Evolutionary conservation across 257 asterid species (phyloP), one percentile per base, ranked within the genome.

Genomic region (Przewalskia tangutica): DNA sequence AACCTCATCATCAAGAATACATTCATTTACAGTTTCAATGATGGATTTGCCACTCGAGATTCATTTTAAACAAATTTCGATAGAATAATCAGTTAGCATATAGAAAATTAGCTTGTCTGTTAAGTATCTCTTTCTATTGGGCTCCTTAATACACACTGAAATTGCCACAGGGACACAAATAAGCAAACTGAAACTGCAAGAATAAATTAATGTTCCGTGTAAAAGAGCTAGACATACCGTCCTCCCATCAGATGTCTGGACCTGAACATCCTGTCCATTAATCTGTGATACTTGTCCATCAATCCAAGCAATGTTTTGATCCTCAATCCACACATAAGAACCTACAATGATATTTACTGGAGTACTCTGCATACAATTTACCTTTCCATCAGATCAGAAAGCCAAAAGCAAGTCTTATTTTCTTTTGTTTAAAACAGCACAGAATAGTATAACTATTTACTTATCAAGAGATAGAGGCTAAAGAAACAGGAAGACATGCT

Each of bases 311-410:
- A 48, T 11, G 7, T 51, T 14, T 64, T 20, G 46, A 48, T 65
- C 77, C 78, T 81, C 83, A 64, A 81, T 9, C 83, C 83, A 81
- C 44, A 81, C 77, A 54, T 65, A 78, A 50, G 83, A 64, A 5
- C 83, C 83, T 14, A 64, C 83, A 46, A 81, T 81, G 44, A 81
- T 81, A 51, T 81, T 81, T n/a, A 81, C 83, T 20, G 83, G 77
- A 17, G 83, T 80, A 12, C 77, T 27, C 77, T 81, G 83, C 83
- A 81, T 51, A 40, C 8, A 58, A 40, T 58, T 60, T 60, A 48
- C 55, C n/a, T 23, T 79, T 59, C 56, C 40, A 63, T 79, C 75
- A 59, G 75, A 79, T 59, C 20, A 59, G 44, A 65, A 32, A 50
- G 38, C 16, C 67, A 60, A 12, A 63, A 64, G 18, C 18, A 62